phyloP scores from a whole-genome alignment of 768 basidiomycete genomes.

The Ephemerocybe angulata region DNA sequence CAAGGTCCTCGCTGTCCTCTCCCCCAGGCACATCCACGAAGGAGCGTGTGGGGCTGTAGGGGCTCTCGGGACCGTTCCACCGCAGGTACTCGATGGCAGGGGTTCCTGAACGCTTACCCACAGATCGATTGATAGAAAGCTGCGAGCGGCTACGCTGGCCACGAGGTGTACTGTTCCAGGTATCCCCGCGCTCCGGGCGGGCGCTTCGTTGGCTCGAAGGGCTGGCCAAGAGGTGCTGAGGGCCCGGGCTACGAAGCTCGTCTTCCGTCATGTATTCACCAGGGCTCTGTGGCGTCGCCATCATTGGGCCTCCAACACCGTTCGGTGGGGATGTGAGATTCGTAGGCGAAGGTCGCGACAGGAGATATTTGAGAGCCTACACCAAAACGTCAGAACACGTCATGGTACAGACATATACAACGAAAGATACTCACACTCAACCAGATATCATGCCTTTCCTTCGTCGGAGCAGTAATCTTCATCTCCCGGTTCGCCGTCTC shows the following conservation, averaged over 20 bases:
- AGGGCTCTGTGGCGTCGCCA: conserved; percentile 44
- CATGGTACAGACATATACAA: conserved; percentile 10
- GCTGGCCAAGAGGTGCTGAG: conserved; percentile 46
- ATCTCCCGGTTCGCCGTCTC: conserved; percentile 94
- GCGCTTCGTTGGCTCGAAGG: conserved; percentile 74
- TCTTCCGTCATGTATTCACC: conserved; percentile 48
- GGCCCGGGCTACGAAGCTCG: conserved; percentile 43
- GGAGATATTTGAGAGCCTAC: conserved; percentile 88
- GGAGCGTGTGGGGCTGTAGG: conserved; percentile 71
- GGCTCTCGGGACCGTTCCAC: conserved; percentile 71
- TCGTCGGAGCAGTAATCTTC: conserved; percentile 95
- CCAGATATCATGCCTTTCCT: conserved; percentile 98
- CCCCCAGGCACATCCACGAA: conserved; percentile 50
- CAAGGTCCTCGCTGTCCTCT: conserved; percentile 59
- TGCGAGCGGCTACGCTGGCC: conserved; percentile 79
- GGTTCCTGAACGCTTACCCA: conserved; percentile 85
- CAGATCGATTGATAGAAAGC: conserved; percentile 66
- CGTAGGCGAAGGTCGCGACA: conserved; percentile 61
- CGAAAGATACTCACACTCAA: conserved; percentile 58
- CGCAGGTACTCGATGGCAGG: conserved; percentile 89
- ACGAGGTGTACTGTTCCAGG: conserved; percentile 73
- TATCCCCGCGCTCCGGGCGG: conserved; percentile 56
- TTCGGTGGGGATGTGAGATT: conserved; percentile 32
- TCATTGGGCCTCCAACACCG: conserved; percentile 24
- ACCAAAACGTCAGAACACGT: conserved; percentile 6